phyloP scores from a whole-genome alignment of 345 rosid genomes.

The Garcia nutans region DNA sequence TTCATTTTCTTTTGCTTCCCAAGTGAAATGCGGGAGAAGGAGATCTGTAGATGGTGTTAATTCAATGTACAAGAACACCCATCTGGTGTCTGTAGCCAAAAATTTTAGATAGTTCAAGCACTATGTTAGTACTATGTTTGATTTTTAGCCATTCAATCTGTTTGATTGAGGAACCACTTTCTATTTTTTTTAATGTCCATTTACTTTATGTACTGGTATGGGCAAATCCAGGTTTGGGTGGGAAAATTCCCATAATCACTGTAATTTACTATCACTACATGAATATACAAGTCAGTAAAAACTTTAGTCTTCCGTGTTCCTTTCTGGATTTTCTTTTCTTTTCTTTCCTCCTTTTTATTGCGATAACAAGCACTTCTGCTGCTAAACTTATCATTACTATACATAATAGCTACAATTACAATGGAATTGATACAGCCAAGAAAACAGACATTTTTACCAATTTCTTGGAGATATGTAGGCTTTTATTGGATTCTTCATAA shows the following conservation, averaged over 20 bases:
- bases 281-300: too few species aligned
- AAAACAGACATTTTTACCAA: too few species aligned
- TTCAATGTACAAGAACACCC: conserved; percentile 21
- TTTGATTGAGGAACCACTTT: neutral
- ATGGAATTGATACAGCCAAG: too few species aligned
- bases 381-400: too few species aligned
- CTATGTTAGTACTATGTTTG: neutral
- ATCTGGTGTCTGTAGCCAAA: conserved; percentile 8
- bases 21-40: conserved; percentile 20
- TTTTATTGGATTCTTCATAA: neutral
- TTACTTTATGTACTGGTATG: neutral
- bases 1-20: neutral
- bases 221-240: neutral
- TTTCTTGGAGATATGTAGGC: neutral
- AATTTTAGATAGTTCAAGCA: conserved; percentile 25
- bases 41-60: conserved; percentile 6
- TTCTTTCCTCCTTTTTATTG: neutral
- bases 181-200: neutral
- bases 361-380: too few species aligned
- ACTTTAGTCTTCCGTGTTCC: neutral
- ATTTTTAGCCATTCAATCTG: neutral
- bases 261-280: neutral
- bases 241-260: neutral
- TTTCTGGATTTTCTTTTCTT: neutral
- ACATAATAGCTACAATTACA: too few species aligned